A percentile compares a stretch with the other conserved stretches of the same genome.
These are phyloP conservation scores for Linum tenue DNA, from an alignment of 345 rosid genomes.

Conservation along the genomic window DNA sequence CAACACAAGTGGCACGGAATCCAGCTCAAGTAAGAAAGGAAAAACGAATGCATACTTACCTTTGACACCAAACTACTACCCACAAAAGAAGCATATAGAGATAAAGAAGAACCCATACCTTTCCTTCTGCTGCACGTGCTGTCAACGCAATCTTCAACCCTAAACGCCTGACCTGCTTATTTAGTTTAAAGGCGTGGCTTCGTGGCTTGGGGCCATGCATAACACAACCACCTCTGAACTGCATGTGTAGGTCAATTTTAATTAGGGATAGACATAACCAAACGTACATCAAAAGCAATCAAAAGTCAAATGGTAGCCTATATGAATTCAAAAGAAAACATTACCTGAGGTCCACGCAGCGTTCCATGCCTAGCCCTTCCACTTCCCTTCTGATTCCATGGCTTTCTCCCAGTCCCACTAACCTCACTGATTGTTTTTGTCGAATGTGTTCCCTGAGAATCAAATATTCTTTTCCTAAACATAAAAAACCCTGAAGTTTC, in stretches of 20 bases:
- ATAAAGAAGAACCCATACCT: slow-evolving; percentile 36
- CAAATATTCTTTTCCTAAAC: neutral
- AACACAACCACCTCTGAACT: slow-evolving; percentile 82
- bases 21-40: too few species aligned
- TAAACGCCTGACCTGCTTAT: slow-evolving; percentile 81
- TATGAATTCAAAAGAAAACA: neutral
- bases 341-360: slow-evolving; percentile 83
- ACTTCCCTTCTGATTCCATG: slow-evolving; percentile 76
- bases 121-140: slow-evolving; percentile 94
- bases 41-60: too few species aligned
- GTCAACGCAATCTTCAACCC: slow-evolving; percentile 89
- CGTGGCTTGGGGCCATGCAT: slow-evolving; percentile 96
- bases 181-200: slow-evolving; percentile 83
- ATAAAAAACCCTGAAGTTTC: neutral
- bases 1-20: too few species aligned
- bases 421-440: slow-evolving; percentile 92
- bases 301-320: neutral
- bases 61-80: too few species aligned
- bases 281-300: too few species aligned
- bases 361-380: slow-evolving; percentile 94
- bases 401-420: slow-evolving; percentile 91
- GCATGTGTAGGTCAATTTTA: neutral
- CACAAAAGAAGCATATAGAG: neutral
- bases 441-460: slow-evolving; percentile 77
- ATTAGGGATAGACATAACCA: too few species aligned